These are phyloP conservation scores for Irpex sp. DNA, from an alignment of 1,284 basidiomycete species.

Conservation along the genomic window DNA sequence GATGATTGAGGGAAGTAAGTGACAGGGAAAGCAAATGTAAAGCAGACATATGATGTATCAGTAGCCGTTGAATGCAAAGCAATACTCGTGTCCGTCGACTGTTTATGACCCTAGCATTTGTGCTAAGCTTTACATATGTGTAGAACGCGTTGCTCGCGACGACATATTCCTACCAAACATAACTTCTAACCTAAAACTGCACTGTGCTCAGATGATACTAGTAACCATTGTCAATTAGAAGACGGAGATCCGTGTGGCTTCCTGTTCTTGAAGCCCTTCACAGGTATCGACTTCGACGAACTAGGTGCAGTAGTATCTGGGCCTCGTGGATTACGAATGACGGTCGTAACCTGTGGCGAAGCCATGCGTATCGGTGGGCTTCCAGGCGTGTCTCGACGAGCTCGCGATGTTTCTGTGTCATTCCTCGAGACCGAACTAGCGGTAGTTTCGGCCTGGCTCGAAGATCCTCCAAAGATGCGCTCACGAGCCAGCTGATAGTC, in stretches of 20 bases:
- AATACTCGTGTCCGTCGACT: neutral
- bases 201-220: too few species aligned
- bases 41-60: neutral
- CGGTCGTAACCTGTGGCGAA: constrained; percentile 1
- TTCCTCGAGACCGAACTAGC: neutral
- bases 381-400: neutral
- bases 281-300: neutral
- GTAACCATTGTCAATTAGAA: neutral
- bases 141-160: neutral
- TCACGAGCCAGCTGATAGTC: constrained; percentile 37
- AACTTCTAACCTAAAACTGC: neutral
- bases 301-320: neutral
- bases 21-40: neutral
- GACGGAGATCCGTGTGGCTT: neutral
- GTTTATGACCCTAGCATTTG: neutral
- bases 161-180: neutral
- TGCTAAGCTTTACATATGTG: neutral
- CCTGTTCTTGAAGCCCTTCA: constrained; percentile 3
- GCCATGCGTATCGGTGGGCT: neutral
- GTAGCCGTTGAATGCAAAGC: neutral
- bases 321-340: constrained; percentile 17
- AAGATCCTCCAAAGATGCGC: constrained; percentile 31
- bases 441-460: neutral
- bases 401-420: neutral
- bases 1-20: too few species aligned